A percentile compares a stretch with the other conserved stretches of the same genome.
phyloP scores from a whole-genome alignment of 345 rosid genomes.

The Moringa oleifera region DNA sequence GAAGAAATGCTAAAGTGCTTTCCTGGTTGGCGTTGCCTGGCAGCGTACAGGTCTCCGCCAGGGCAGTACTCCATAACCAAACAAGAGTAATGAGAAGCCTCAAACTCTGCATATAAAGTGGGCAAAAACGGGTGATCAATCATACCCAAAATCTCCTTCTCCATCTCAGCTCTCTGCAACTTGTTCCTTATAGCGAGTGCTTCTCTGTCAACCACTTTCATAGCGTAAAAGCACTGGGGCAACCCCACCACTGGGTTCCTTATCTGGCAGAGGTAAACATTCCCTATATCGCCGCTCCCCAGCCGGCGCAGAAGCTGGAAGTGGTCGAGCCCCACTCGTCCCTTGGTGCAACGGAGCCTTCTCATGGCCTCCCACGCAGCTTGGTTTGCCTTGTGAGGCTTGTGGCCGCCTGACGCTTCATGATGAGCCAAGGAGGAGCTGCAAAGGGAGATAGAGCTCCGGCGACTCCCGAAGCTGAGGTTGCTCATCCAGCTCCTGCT shows the following conservation, averaged over 20 bases:
- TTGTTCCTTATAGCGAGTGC: conserved; percentile 86
- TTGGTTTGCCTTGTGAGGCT: conserved; percentile 98
- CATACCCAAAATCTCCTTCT: conserved; percentile 80
- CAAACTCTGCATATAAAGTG: conserved; percentile 80
- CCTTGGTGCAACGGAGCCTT: conserved; percentile 41
- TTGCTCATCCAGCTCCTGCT: conserved; percentile 87
- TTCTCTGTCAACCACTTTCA: conserved; percentile 93
- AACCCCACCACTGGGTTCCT: conserved; percentile 53
- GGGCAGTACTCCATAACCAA: conserved; percentile 91
- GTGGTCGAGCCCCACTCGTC: conserved; percentile 77
- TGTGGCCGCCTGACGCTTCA: conserved; percentile 21
- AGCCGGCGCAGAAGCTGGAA: conserved; percentile 71
- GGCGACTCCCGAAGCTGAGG: conserved; percentile 72
- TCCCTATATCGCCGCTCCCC: conserved; percentile 91
- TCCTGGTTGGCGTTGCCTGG: conserved; percentile 66
- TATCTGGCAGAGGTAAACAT: conserved; percentile 89
- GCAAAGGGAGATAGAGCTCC: conserved; percentile 60
- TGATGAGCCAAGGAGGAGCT: conserved; percentile 34
- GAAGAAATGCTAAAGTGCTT: conserved; percentile 65
- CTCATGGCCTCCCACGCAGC: conserved; percentile 84
- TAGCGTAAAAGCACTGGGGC: conserved; percentile 63
- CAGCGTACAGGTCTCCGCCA: conserved; percentile 82
- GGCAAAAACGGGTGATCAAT: conserved; percentile 93
- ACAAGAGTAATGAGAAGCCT: conserved; percentile 92
- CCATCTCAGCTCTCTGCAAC: conserved; percentile 81